Evolutionary conservation across 345 rosid species (phyloP).

Genomic region (Arabidopsis suecica): DNA sequence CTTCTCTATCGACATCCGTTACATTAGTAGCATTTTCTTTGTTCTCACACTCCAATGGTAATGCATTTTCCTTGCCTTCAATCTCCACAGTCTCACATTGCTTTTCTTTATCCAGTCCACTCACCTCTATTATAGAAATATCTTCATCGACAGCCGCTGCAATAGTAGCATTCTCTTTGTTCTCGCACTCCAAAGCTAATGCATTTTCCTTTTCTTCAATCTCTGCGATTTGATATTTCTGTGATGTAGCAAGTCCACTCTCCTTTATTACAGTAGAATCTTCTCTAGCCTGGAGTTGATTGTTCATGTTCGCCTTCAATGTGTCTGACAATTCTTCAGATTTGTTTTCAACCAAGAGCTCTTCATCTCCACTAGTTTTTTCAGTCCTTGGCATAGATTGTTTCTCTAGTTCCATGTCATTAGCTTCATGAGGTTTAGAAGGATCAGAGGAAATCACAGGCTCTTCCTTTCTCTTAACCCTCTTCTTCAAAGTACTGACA

Average conservation of each 20-base stretch:
- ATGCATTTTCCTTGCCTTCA: conserved; percentile 42
- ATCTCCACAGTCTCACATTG: conserved; percentile 26
- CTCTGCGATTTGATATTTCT: conserved; percentile 29
- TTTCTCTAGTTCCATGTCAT: conserved; percentile 49
- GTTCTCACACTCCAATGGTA: conserved; percentile 42
- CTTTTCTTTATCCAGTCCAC: conserved; percentile 41
- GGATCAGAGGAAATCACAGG: conserved; percentile 15
- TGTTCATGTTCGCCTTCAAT: conserved; percentile 10
- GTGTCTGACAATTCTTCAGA: conserved; percentile 31
- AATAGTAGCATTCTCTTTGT: conserved; percentile 49
- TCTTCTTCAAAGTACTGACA: conserved; percentile 48
- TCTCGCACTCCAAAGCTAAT: conserved; percentile 42
- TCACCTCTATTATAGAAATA: conserved; percentile 8
- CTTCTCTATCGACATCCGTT: conserved; percentile 42
- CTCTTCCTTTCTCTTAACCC: conserved; percentile 39
- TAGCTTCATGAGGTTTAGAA: conserved; percentile 34
- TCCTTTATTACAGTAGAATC: conserved; percentile 20
- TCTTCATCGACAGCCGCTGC: conserved; percentile 38
- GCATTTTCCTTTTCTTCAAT: conserved; percentile 39
- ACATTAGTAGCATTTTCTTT: conserved; percentile 50
- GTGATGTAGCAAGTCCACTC: conserved; percentile 40
- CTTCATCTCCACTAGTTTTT: conserved; percentile 21
- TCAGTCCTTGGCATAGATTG: conserved; percentile 30
- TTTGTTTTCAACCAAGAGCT: conserved; percentile 30
- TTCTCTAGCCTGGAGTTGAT: not conserved